Percentiles rank a stretch among this genome's conserved stretches.
Evolutionary conservation across 2,329 filamentous ascomycete species (phyloP).

Genomic region (Blumeria hordei): DNA sequence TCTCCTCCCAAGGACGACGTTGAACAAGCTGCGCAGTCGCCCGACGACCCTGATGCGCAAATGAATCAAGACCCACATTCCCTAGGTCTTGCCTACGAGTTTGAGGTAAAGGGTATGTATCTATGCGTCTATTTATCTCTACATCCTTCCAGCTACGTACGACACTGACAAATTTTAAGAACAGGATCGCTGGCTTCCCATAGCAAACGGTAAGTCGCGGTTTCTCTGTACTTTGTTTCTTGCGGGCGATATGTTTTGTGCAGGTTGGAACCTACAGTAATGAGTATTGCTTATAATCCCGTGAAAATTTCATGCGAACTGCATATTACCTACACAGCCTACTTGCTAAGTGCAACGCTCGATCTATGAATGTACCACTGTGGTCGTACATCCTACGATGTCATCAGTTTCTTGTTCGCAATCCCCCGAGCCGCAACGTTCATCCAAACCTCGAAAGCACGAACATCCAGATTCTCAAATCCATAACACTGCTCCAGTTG

Average conservation of each 20-base stretch:
- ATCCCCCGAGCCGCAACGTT: conserved; percentile 24
- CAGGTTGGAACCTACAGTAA: conserved; percentile 14
- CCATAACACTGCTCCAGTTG: conserved; percentile 84
- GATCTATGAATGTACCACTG: conserved; percentile 11
- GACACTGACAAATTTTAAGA: conserved; percentile 29
- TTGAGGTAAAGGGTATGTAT: conserved; percentile 29
- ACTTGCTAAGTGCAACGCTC: conserved; percentile 12
- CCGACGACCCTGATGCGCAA: conserved; percentile 72
- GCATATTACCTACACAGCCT: conserved; percentile 20
- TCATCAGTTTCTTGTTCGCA: conserved; percentile 29
- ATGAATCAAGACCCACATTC: conserved; percentile 76
- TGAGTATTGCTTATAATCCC: conserved; percentile 22
- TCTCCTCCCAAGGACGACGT: conserved; percentile 82
- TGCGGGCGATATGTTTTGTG: conserved; percentile 19
- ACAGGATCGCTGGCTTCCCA: conserved; percentile 97
- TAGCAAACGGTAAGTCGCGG: conserved; percentile 89
- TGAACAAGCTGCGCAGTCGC: conserved; percentile 79
- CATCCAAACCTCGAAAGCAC: conserved; percentile 18
- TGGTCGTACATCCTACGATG: conserved; percentile 22
- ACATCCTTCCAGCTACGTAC: conserved; percentile 1
- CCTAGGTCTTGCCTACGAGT: conserved; percentile 61
- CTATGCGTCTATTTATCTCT: conserved; percentile 1
- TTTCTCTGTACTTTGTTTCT: conserved; percentile 21
- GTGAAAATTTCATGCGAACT: conserved; percentile 9
- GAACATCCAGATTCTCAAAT: conserved; percentile 59